These are phyloP conservation scores for Gossypium ekmanianum DNA, from an alignment of 345 rosid species.

Conservation along the genomic window DNA sequence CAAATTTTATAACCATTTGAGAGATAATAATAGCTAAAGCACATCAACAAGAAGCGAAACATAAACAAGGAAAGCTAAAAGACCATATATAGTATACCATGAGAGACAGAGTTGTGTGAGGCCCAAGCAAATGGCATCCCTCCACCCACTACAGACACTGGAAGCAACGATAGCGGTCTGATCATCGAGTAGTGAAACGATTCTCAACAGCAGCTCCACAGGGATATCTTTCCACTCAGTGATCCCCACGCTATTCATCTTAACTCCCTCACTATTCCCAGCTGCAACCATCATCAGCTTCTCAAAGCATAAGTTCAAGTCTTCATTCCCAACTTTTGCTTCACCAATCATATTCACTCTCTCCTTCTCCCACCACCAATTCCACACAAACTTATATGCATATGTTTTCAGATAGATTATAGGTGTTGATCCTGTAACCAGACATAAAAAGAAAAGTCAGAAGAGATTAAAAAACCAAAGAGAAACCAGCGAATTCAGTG, in stretches of 20 bases:
- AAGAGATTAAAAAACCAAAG: slow-evolving; percentile 2
- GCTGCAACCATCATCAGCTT: slow-evolving; percentile 48
- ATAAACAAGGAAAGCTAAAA: neutral
- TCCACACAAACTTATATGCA: neutral
- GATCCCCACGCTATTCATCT: slow-evolving; percentile 51
- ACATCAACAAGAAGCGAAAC: neutral
- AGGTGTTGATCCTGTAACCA: slow-evolving; percentile 32
- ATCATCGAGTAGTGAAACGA: slow-evolving; percentile 74
- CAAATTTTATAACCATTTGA: neutral
- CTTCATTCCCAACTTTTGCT: slow-evolving; percentile 36
- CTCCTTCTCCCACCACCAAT: slow-evolving; percentile 23
- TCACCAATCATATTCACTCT: slow-evolving; percentile 35
- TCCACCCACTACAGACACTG: slow-evolving; percentile 89
- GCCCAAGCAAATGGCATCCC: slow-evolving; percentile 79
- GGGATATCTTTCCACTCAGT: slow-evolving; percentile 90
- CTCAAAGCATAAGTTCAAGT: slow-evolving; percentile 57
- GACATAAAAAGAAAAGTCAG: neutral
- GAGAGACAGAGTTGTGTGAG: slow-evolving; percentile 74
- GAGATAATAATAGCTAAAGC: neutral
- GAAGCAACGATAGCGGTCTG: slow-evolving; percentile 71
- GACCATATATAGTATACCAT: slow-evolving; percentile 39
- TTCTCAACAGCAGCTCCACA: slow-evolving; percentile 66
- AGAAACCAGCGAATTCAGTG: neutral
- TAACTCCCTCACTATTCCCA: slow-evolving; percentile 24
- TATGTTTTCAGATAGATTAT: slow-evolving; percentile 3